Evolutionary conservation across 495 filamentous ascomycete species (phyloP), one percentile per base, ranked within the genome.

Genomic region (Penicillium flavigenum): DNA sequence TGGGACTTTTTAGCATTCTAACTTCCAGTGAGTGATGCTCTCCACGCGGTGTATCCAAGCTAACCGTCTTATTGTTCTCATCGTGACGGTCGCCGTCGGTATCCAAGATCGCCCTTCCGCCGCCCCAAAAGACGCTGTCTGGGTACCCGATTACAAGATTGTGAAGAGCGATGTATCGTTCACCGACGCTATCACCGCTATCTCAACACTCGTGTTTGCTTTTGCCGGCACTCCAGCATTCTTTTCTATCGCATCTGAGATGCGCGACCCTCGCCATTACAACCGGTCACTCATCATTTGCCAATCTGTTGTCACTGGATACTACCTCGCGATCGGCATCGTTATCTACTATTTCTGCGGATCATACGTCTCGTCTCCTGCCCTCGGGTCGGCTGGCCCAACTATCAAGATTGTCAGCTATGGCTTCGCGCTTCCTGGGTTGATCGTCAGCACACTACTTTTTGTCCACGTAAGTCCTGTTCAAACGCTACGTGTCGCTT

Each of bases 271-370:
- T 0, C 59, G 58, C n/a, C 79, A 88, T 59, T 89, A 80, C 59
- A 70, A 73, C 46, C 83, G 83, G 59, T 77, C 86, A 1, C 74
- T 90, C 14, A 24, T 73, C 3, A 53, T 73, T 48, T 71, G 69
- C 46, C 72, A 73, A 38, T 45, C 48, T 16, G 78, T 81, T 19
- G 59, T 81, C 43, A 81, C 82, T 5, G 82, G 77, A 48, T 77
- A 89, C 43, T 91, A 92, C 66, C 81, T 83, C 34, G 52, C 85
- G 24, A 83, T 87, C 16, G 86, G 84, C 16, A 75, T 79, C 2
- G 73, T 91, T 7, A 80, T 92, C 46, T 92, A 91, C 72, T 76
- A 73, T 59, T 92, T 80, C 70, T 86, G 84, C 32, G 90, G 90
- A 4, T 72, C 69, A 0, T 77, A 79, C 19, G 88, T 92, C 45